Base-by-base conservation (phyloP, 495 filamentous ascomycete species). In the Podospora australis region DNA sequence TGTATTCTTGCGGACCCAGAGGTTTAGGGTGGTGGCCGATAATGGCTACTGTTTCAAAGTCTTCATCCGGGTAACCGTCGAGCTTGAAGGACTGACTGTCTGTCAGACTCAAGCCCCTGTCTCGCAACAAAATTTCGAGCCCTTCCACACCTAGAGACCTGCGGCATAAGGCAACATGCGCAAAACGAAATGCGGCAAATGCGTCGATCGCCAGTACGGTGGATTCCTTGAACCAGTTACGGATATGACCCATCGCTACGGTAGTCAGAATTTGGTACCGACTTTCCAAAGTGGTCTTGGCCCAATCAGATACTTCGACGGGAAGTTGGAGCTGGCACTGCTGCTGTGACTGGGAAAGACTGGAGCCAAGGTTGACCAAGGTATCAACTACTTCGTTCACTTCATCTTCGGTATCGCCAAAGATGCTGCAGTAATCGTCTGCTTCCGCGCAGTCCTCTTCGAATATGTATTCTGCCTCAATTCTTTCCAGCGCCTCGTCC, bases 131-230 rank as follows among this genome's bases (percentile, higher is more conserved):
- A 0, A 9, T 28, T 16, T 24, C 14, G 40, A 21, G 40, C 1
- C 8, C 40, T 16, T 24, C 1, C 5, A n/a, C 13, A 10, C 8
- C 28, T n/a, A 43, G n/a, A 2, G 40, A 24, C n/a, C n/a, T n/a
- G n/a, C n/a, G n/a, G n/a, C 40, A 43, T 3, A 43, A 14, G 13
- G 40, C 40, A 10, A 43, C 40, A 26, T 43, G 40, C 23, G 40
- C 40, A 26, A 43, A 43, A 6, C 40, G 40, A 23, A 43, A 43
- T 0, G 21, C 40, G 8, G 40, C 40, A 14, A 25, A 43, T 4
- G 40, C 40, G 6, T 43, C 6, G 13, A n/a, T n/a, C n/a, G 40
- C 14, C 4, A n/a, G 6, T 10, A 43, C 40, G 13, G 40, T 28
- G 10, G 4, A 14, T 8, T 43, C 40, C 6, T 23, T 28, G 10